phyloP scores from a whole-genome alignment of 257 asterid species.

The Gardenia jasminoides region DNA sequence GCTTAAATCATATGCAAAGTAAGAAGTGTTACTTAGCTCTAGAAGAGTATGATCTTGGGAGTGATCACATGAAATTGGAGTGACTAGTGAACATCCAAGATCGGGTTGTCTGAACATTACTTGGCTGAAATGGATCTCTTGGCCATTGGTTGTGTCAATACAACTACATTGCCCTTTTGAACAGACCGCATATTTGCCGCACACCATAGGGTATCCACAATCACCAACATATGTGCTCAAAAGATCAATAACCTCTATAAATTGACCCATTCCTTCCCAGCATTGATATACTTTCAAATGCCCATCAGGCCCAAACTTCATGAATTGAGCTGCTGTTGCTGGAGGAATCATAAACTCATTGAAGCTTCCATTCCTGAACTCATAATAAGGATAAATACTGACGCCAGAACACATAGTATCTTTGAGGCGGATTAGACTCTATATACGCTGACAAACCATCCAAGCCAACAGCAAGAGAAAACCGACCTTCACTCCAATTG shows the following conservation, averaged over 20 bases:
- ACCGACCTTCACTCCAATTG: neutral
- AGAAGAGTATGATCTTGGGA: slow-evolving; percentile 13
- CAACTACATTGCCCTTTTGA: slow-evolving; percentile 19
- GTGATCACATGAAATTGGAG: slow-evolving; percentile 21
- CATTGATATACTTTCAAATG: neutral
- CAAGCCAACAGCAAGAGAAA: neutral
- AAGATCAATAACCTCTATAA: slow-evolving; percentile 7
- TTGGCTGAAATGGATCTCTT: slow-evolving; percentile 7
- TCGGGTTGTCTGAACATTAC: slow-evolving; percentile 4
- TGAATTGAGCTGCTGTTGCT: neutral
- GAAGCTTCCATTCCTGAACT: neutral
- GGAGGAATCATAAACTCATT: neutral
- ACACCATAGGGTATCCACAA: slow-evolving; percentile 17
- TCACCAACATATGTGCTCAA: neutral
- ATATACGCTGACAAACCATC: neutral
- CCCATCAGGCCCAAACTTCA: neutral
- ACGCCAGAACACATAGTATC: neutral
- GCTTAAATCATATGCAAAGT: slow-evolving; percentile 4
- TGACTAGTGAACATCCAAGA: slow-evolving; percentile 17
- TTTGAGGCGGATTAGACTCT: slow-evolving; percentile 7
- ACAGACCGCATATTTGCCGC: slow-evolving; percentile 22
- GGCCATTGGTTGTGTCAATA: slow-evolving; percentile 1
- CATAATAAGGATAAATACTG: too few relatives aligned
- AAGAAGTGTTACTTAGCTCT: slow-evolving; percentile 10
- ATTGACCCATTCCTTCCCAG: neutral